Conservation (phyloP, 2,329 filamentous ascomycete genomes). For the Penicillium crustosum region DNA sequence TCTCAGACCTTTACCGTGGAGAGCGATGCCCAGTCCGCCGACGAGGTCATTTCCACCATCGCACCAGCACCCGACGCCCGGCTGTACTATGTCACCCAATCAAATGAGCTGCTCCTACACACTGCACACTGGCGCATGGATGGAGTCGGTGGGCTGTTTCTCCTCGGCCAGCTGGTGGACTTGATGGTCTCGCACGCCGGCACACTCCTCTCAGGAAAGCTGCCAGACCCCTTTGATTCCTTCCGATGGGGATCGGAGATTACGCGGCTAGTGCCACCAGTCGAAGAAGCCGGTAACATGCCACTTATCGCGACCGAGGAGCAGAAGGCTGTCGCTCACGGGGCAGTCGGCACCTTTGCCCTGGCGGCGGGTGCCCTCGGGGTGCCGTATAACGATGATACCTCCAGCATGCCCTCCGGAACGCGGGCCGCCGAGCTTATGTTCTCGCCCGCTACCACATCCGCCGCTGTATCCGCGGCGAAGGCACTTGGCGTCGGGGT, state of each 20-base stretch:
- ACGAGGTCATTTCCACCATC: constrained; percentile 12
- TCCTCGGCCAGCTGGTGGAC: constrained; percentile 25
- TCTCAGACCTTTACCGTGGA: constrained; percentile 15
- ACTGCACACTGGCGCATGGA: constrained; percentile 34
- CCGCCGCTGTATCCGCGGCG: constrained; percentile 17
- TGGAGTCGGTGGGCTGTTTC: constrained; percentile 25
- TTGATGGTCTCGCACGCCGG: constrained; percentile 6
- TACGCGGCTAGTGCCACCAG: constrained; percentile 18
- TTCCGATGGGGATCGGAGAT: constrained; percentile 32
- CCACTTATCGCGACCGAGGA: constrained; percentile 2
- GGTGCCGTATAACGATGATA: constrained; percentile 22
- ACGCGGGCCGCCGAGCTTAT: constrained; percentile 15
- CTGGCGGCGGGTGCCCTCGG: constrained; percentile 23
- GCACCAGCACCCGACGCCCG: constrained; percentile 11
- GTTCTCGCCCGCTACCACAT: constrained; percentile 21
- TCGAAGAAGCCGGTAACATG: constrained; percentile 27
- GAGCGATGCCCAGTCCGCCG: neutral
- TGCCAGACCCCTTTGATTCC: constrained; percentile 18
- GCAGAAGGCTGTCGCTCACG: constrained; percentile 15
- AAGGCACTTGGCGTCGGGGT: constrained; percentile 24
- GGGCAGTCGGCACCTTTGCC: constrained; percentile 17
- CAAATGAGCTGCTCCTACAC: constrained; percentile 12
- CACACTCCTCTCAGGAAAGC: constrained; percentile 13
- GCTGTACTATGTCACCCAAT: constrained; percentile 14
- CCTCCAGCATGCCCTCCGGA: constrained; percentile 17